Evolutionary conservation across 2,329 filamentous ascomycete genomes (phyloP), one percentile per base, ranked within the genome.

Genomic region (Aplosporella prunicola): DNA sequence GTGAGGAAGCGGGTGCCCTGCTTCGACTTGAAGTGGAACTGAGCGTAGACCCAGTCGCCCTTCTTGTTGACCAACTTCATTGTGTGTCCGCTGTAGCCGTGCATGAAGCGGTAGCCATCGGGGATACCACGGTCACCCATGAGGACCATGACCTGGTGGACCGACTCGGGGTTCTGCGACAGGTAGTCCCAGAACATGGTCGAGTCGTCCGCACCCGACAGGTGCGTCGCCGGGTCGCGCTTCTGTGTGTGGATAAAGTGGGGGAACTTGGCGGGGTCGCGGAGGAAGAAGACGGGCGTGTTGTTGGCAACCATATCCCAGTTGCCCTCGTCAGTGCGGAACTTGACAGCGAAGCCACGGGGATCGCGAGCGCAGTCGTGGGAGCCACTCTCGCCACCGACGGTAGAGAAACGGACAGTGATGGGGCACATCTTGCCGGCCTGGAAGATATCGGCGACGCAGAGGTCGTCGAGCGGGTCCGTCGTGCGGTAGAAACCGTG

Each of bases 161-260:
- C 55, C 0, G 66, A 66, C 51, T 73, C 69, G 1, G 69, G 69
- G 45, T 72, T 72, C 45, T 72, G 63, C 5, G 62, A 67, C 1
- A 69, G 57, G 44, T 72, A 72, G 45, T 72, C 78, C 78, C 77
- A 83, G 60, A 82, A 82, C 63, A 76, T 75, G 35, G 75, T 79
- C 9, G 68, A 67, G 43, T 76, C 70, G 33, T 74, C 69, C 11
- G 78, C 76, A 57, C 82, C 75, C 32, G 74, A 78, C 5, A 82
- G 58, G 52, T 84, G 76, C 3, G 78, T 83, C 46, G 76, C 70
- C 0, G 80, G 80, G 50, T 85, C 66, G n/a, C 80, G 68, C 67
- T 84, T 84, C 55, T 84, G 80, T 0, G 79, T 82, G 53, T 83
- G 80, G 36, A 83, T 83, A 51, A 83, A 79, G 51, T 78, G 64